Evolutionary conservation across 2,329 filamentous ascomycete species (phyloP), one percentile per base, ranked within the genome.

Genomic region (Arachnopeziza araneosa): DNA sequence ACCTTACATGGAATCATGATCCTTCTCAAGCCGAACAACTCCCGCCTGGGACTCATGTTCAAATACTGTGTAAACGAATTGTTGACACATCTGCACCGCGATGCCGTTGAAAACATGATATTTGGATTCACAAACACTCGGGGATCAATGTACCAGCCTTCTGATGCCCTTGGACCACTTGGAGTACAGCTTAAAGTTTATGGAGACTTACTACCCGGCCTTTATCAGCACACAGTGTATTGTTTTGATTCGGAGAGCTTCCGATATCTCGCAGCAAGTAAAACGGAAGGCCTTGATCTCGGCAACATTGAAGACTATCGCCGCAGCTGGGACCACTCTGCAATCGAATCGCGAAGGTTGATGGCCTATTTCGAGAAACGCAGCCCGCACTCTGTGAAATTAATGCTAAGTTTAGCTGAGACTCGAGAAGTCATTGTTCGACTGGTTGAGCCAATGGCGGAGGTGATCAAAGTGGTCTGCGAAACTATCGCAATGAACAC

Each of bases 211-310:
- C n/a, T n/a, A n/a, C n/a, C 59, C 57, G 0, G 66, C 77, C 1
- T 65, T 63, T n/a, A 62, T 64, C 21, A 48, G n/a, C n/a, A 69
- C 6, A 74, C 70, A 3, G 70, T 68, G 1, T 79, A 75, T 59
- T 78, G 75, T 61, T 78, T 78, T 53, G 76, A 79, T 60, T 77
- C 75, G 1, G 75, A 78, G 64, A 74, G 73, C 44, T 78, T 78
- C 60, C 74, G 75, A 4, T 78, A 70, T 54, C 67, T 79, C 0
- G 76, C 76, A 1, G 75, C 75, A 1, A 60, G 61, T 32, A 75
- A 75, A n/a, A n/a, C n/a, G n/a, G 60, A 64, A 73, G 8, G 69
- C 59, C 3, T 52, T 72, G 21, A 56, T 63, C 8, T 70, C 76
- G 66, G 63, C 60, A 67, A 75, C 54, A 61, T 70, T 49, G 67